phyloP scores from a whole-genome alignment of 805 yeast genomes.

The Wickerhamiella alocasiicola region DNA sequence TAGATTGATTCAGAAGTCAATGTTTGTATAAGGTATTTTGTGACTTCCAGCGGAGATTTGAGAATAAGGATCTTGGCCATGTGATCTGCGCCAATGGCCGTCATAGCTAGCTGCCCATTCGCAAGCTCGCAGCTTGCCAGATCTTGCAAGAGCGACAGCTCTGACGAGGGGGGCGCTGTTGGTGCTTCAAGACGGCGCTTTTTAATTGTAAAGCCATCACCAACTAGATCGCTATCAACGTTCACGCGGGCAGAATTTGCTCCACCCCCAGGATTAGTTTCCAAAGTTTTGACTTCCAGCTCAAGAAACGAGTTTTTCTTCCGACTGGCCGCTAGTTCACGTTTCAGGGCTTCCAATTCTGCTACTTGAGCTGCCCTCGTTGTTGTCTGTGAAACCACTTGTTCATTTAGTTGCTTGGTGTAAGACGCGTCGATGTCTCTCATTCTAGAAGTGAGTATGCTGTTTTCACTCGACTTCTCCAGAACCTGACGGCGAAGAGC shows the following conservation, averaged over 20 bases:
- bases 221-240: neutral
- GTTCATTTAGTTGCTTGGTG: slow-evolving; percentile 3
- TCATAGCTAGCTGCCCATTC: neutral
- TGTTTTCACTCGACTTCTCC: slow-evolving; percentile 2
- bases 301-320: slow-evolving; percentile 5
- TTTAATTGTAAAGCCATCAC: slow-evolving; percentile 3
- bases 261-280: neutral
- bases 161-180: too few relatives aligned
- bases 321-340: neutral
- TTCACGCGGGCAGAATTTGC: neutral
- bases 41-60: neutral
- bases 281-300: slow-evolving; percentile 6
- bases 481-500: slow-evolving; percentile 6
- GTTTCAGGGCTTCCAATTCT: slow-evolving; percentile 5
- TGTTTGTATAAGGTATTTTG: neutral
- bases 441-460: slow-evolving; percentile 2
- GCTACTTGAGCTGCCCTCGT: neutral
- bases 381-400: neutral
- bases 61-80: neutral
- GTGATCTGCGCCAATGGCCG: neutral
- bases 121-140: neutral
- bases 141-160: too few relatives aligned
- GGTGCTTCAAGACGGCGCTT: neutral
- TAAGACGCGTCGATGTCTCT: slow-evolving; percentile 5
- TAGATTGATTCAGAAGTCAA: neutral